Evolutionary conservation across 768 basidiomycete genomes (phyloP).

Genomic region (Mycena haematopus): DNA sequence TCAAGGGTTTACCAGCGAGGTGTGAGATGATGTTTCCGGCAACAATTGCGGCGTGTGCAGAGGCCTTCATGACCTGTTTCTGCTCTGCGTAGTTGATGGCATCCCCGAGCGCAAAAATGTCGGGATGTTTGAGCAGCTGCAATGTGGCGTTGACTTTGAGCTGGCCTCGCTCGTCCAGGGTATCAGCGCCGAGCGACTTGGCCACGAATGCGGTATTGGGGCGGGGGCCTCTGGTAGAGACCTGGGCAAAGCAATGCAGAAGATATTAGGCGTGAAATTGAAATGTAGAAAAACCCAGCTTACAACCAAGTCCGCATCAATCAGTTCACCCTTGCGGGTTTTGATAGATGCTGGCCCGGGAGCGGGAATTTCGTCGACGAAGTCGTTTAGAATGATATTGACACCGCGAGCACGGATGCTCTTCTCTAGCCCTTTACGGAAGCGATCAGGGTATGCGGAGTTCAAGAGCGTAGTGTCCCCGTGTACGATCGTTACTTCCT

Average conservation of each 20-base stretch:
- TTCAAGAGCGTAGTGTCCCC: conserved; percentile 60
- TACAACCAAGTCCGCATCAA: conserved; percentile 67
- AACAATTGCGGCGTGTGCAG: conserved; percentile 49
- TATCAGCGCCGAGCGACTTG: conserved; percentile 43
- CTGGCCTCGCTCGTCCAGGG: conserved; percentile 40
- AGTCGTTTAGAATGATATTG: conserved; percentile 58
- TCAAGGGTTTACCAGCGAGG: conserved; percentile 38
- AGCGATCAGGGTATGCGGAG: conserved; percentile 57
- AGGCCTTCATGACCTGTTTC: conserved; percentile 57
- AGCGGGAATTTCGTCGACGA: conserved; percentile 52
- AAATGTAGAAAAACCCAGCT: conserved; percentile 28
- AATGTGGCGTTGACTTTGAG: conserved; percentile 58
- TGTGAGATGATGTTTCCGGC: conserved; percentile 52
- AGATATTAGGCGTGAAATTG: neutral
- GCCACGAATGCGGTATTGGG: conserved; percentile 59
- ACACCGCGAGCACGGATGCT: conserved; percentile 52
- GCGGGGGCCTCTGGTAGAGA: conserved; percentile 48
- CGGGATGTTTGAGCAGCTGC: conserved; percentile 51
- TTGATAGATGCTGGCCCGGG: conserved; percentile 45
- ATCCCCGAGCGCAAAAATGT: conserved; percentile 66
- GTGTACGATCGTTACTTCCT: conserved; percentile 68
- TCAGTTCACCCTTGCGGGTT: conserved; percentile 56
- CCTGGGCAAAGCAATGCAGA: conserved; percentile 29
- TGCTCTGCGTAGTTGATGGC: conserved; percentile 60
- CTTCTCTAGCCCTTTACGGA: conserved; percentile 54